Evolutionary conservation across 331 rosid genomes (phyloP).

Genomic region (Malus hybrid): DNA sequence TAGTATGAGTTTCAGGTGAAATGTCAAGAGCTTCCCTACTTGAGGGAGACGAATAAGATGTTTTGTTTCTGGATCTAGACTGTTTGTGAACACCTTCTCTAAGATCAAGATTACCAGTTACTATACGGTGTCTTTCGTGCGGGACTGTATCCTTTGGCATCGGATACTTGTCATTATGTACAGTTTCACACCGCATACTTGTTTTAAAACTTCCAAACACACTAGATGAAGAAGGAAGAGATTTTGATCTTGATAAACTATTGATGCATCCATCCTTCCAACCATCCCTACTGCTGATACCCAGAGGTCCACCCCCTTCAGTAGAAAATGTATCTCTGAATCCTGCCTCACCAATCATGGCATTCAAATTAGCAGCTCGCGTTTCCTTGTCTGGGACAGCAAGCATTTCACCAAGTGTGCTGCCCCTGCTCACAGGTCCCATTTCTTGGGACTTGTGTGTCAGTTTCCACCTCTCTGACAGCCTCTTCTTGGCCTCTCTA

Average conservation of each 20-base stretch:
- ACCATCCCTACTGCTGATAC: conserved; percentile 95
- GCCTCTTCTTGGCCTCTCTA: conserved; percentile 92
- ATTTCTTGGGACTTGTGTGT: conserved; percentile 56
- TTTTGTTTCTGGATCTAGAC: conserved; percentile 48
- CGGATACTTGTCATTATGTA: conserved; percentile 41
- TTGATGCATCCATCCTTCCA: conserved; percentile 63
- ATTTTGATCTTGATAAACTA: conserved; percentile 58
- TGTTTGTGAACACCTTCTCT: conserved; percentile 35
- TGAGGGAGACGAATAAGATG: conserved; percentile 41
- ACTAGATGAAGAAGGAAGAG: conserved; percentile 71
- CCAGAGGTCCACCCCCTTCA: conserved; percentile 64
- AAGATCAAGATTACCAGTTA: conserved; percentile 23
- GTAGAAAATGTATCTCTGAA: conserved; percentile 27
- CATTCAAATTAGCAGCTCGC: conserved; percentile 24
- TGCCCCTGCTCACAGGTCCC: conserved; percentile 49
- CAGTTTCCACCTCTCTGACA: conserved; percentile 88
- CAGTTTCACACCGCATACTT: conserved; percentile 31
- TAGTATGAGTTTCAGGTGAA: conserved; percentile 29
- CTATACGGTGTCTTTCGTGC: conserved; percentile 40
- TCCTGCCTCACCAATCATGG: conserved; percentile 24
- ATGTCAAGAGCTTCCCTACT: conserved; percentile 31
- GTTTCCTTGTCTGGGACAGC: conserved; percentile 56
- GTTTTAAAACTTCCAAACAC: conserved; percentile 52
- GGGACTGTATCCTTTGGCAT: conserved; percentile 39
- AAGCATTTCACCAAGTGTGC: conserved; percentile 93